Evolutionary conservation across 495 filamentous ascomycete species (phyloP), one percentile per base, ranked within the genome.

Genomic region (Echria macrotheca): DNA sequence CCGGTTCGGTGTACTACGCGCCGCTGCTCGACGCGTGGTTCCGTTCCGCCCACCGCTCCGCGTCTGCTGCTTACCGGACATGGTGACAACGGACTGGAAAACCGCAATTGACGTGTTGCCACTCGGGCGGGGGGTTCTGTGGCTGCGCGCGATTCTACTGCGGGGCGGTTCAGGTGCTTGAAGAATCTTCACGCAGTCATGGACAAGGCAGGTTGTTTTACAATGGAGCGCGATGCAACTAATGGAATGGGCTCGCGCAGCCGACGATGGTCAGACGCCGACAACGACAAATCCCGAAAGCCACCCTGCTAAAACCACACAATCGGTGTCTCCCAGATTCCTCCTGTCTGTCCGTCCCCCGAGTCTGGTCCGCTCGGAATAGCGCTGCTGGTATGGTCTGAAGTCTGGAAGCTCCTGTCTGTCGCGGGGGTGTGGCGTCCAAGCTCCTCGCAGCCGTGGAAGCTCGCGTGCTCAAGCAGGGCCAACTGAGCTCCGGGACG

Each of bases 61-160:
- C 35, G 10, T 14, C 21, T 55, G 59, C 19, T 53, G 58, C 60
- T 66, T 66, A 66, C 63, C 63, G 53, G 63, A 66, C 63, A 66
- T 66, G 25, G 51, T 53, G 44, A 54, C 50, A 50, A 45, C 43
- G 45, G 42, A 33, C 29, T 36, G 44, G 3, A 9, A 18, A 46
- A 31, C n/a, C 31, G 19, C 15, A 22, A 3, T 23, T 33, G 28
- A 9, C n/a, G n/a, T n/a, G n/a, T n/a, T n/a, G n/a, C n/a, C n/a
- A n/a, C n/a, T n/a, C n/a, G n/a, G n/a, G n/a, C n/a, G n/a, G n/a
- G n/a, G n/a, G n/a, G n/a, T 31, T 31, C 28, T 31, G 28, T 31
- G 28, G 24, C 29, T 24, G 33, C 24, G 41, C 48, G 47, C 25
- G 28, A 42, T 23, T 61, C 61, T 66, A 66, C 61, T 60, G 55